These are phyloP conservation scores for Silene noctiflora DNA, from an alignment of 179 eudicot genomes.

Conservation along the genomic window DNA sequence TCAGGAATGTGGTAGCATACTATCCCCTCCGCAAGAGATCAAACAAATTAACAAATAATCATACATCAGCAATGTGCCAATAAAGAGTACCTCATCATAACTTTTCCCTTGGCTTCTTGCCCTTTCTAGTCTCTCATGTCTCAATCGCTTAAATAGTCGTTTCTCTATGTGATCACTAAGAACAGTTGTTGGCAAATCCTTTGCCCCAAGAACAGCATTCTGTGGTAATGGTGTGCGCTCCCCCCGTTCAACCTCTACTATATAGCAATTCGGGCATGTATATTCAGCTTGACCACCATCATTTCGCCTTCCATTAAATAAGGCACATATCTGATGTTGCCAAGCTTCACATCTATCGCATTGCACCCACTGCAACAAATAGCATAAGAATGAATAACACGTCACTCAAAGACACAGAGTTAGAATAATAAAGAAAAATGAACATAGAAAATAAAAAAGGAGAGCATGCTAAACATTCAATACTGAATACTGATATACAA, in stretches of 20 bases:
- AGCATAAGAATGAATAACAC: conserved; percentile 6
- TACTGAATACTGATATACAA: neutral
- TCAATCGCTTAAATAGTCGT: conserved; percentile 60
- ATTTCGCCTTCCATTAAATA: conserved; percentile 92
- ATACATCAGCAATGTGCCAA: conserved; percentile 5
- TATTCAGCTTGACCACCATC: conserved; percentile 98
- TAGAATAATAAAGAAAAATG: neutral
- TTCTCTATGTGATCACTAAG: conserved; percentile 96
- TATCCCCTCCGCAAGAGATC: too few species aligned
- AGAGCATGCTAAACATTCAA: neutral
- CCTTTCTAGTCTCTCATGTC: conserved; percentile 77
- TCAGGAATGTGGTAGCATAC: conserved; percentile 5
- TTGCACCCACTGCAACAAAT: conserved; percentile 91
- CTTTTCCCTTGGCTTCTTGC: conserved; percentile 76
- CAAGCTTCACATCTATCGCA: conserved; percentile 99
- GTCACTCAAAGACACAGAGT: neutral
- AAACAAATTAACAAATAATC: conserved; percentile 4
- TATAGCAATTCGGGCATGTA: conserved; percentile 94
- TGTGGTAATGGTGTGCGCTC: conserved; percentile 86
- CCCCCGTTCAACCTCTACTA: conserved; percentile 78
- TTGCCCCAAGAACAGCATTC: conserved; percentile 99
- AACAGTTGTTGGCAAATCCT: conserved; percentile 85
- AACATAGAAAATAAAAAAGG: neutral
- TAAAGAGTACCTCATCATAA: conserved; percentile 75
- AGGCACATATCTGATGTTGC: conserved; percentile 99